Conservation (phyloP, 805 yeast genomes). For the Hanseniaspora meyeri region DNA sequence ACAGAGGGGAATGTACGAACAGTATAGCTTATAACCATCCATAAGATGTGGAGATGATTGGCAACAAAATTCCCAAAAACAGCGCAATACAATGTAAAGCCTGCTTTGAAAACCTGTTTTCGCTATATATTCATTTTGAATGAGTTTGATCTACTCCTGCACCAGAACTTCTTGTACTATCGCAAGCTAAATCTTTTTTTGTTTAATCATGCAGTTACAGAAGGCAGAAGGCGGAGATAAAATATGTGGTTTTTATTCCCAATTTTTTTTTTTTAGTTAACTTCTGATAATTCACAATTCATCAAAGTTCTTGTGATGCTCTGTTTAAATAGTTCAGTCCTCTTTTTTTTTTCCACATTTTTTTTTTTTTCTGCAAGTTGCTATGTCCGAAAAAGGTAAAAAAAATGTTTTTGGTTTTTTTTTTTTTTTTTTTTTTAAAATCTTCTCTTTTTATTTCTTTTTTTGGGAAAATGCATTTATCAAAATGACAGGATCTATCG, state of each 20-base stretch:
- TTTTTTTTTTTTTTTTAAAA: too few species aligned
- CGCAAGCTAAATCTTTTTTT: not conserved
- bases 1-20: not conserved
- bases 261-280: not conserved
- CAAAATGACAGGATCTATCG: not conserved
- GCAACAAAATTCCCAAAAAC: not conserved
- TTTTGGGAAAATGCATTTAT: not conserved
- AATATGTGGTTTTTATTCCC: constrained; percentile 13
- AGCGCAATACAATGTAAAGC: not conserved
- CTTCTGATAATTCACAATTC: not conserved
- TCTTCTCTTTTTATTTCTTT: too few species aligned
- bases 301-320: not conserved
- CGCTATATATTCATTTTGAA: not conserved
- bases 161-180: constrained; percentile 14
- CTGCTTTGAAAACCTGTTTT: not conserved
- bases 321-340: too few species aligned
- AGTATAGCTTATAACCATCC: not conserved
- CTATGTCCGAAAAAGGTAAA: too few species aligned
- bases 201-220: constrained; percentile 9
- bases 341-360: too few species aligned
- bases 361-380: too few species aligned
- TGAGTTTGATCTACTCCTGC: constrained; percentile 9
- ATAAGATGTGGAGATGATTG: not conserved
- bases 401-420: not conserved
- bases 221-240: constrained; percentile 14